Evolutionary conservation across 257 asterid species (phyloP).

Genomic region (Solanum megistacrolobum): DNA sequence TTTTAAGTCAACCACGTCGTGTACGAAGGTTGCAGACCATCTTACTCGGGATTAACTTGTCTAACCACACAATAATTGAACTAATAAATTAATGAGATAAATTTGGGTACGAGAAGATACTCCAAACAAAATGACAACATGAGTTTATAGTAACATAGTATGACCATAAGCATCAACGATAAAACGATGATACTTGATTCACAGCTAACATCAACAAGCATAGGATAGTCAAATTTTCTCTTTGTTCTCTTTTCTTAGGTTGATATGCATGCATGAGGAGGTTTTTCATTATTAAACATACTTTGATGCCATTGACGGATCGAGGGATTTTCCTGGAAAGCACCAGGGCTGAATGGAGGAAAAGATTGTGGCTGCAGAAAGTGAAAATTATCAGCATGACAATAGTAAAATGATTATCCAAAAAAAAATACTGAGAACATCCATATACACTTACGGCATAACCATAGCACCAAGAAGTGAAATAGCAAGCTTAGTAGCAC

Average conservation of each 20-base stretch:
- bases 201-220: background rate
- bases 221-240: background rate
- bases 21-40: background rate
- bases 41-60: background rate
- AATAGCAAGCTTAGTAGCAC: constrained; percentile 86
- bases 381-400: background rate
- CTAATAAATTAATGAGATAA: background rate
- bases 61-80: background rate
- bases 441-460: constrained; percentile 72
- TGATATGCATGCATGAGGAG: background rate
- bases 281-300: constrained; percentile 10
- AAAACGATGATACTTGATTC: background rate
- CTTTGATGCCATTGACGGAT: constrained; percentile 65
- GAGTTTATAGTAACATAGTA: background rate
- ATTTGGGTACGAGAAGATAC: background rate
- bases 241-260: background rate
- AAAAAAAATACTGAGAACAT: background rate
- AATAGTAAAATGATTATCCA: background rate
- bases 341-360: constrained; percentile 94
- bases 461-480: constrained; percentile 98
- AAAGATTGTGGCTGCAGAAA: constrained; percentile 79
- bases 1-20: background rate
- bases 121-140: background rate
- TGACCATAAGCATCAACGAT: background rate
- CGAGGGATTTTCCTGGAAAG: constrained; percentile 93